Evolutionary conservation across 192 early-diverging fungal genomes (phyloP).

Genomic region (Linnemannia zychae): DNA sequence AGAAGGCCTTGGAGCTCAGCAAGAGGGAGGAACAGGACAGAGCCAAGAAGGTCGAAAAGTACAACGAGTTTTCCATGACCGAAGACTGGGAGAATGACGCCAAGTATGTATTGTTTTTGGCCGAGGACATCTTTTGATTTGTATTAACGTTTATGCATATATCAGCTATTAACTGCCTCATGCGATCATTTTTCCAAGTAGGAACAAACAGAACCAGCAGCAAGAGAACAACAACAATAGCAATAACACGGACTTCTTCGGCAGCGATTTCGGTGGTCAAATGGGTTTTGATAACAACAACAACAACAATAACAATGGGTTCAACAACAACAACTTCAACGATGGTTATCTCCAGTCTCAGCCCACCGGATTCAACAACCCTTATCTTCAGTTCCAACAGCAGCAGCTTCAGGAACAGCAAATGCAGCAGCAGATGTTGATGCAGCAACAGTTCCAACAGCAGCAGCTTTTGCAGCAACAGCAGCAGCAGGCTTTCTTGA

Average conservation of each 20-base stretch:
- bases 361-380: constrained; percentile 17
- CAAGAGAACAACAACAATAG: constrained; percentile 1
- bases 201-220: constrained; percentile 1
- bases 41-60: constrained; percentile 14
- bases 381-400: constrained; percentile 19
- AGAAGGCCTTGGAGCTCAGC: constrained; percentile 52
- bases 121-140: background rate
- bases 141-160: background rate
- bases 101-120: constrained; percentile 8
- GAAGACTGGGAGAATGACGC: constrained; percentile 22
- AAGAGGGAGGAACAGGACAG: constrained; percentile 53
- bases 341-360: constrained; percentile 5
- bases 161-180: background rate
- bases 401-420: constrained; percentile 47
- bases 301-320: constrained; percentile 32
- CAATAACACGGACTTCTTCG: constrained; percentile 12
- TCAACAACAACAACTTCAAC: constrained; percentile 25
- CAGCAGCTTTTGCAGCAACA: constrained; percentile 49
- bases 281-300: constrained; percentile 17
- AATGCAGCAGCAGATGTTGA: constrained; percentile 13
- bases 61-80: constrained; percentile 21
- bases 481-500: constrained; percentile 49
- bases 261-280: constrained; percentile 20
- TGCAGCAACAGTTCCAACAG: constrained; percentile 26
- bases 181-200: background rate